Evolutionary conservation across 2,329 filamentous ascomycete genomes (phyloP), one percentile per base, ranked within the genome.

Genomic region (Zarea fungicola): DNA sequence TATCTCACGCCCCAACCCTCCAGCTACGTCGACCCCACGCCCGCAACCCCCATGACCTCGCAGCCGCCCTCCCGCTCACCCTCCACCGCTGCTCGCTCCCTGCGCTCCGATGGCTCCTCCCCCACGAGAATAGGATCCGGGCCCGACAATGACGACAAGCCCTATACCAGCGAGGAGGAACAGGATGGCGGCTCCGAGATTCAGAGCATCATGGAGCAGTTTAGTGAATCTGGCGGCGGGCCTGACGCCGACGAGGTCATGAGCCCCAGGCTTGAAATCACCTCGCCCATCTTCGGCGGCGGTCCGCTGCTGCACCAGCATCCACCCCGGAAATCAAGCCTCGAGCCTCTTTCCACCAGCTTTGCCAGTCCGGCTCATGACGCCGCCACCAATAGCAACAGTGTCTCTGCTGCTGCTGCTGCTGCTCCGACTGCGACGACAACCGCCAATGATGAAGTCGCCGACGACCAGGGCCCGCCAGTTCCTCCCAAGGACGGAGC

Each of bases 131-230:
- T n/a, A n/a, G n/a, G n/a, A 50, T 28, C 31, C 25, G 75, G 80
- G 57, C 71, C 70, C 25, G 76, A 68, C 6, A 76, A 78, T 54
- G 81, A 85, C 44, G 80, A 83, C 43, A 78, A 74, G 56, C 69
- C 68, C 51, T 76, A 75, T 47, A 56, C 73, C 29, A 83, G 76
- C 57, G 82, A 84, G 60, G 81, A 83, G 59, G 77, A 81, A 48
- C 78, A 80, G 19, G 83, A 90, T 41, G 79, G 80, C 43, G 82
- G 81, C 44, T 84, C 85, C 6, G 93, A 99, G 70, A 96, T 99
- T 52, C 89, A 96, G 68, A 95, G 80, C 63, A 97, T 99, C 64
- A 97, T 99, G 89, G 89, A 89, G 54, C 93, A 97, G 67, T 97
- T 97, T 59, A 84, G 86, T 57, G 83, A 88, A 61, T 81, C 81